Base-by-base conservation (phyloP, 495 filamentous ascomycete genomes). In the Penicillium odoratum region DNA sequence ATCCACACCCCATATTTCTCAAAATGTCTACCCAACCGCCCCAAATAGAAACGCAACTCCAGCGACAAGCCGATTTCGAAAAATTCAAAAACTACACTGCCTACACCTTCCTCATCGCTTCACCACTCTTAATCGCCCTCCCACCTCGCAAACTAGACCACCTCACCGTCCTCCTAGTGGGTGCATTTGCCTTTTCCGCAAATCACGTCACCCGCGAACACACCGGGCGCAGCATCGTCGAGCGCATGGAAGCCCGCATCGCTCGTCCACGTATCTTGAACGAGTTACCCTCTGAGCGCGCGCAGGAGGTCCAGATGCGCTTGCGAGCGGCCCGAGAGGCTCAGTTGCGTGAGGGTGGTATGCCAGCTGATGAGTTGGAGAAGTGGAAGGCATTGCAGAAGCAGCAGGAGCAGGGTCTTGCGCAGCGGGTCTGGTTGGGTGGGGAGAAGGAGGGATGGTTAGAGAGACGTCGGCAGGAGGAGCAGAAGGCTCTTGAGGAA, bases 141-240 rank as follows among this genome's bases (percentile, higher is more conserved):
- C 93, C 93, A 4, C 90, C 91, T 0, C 88, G 92, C 44, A 91
- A 90, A 68, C 74, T 96, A 45, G 90, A 82, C 69, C 69, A 76
- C 53, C 69, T 79, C 43, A 78, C 88, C 56, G 75, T 90, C 60
- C 79, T 85, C 16, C 81, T 90, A 3, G 75, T 74, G 43, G 74
- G 75, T 53, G 77, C 83, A 7, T 90, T 84, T 74, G 72, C 81
- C 51, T 72, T 82, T 60, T 82, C 82, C 50, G 85, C 86, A 16
- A 86, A 91, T 72, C 82, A 90, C 63, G 75, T 95, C 18, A 76
- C 72, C 18, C 53, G 58, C 48, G 65, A 79, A 53, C 56, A 64
- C 34, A 88, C 81, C n/a, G 88, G 88, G 0, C 75, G 81, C 16
- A 74, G 74, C 40, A 76, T 76, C 45, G 43, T 78, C 26, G 71